Base-by-base conservation (phyloP, 306 rosid species). In the Castanea mollissima region DNA sequence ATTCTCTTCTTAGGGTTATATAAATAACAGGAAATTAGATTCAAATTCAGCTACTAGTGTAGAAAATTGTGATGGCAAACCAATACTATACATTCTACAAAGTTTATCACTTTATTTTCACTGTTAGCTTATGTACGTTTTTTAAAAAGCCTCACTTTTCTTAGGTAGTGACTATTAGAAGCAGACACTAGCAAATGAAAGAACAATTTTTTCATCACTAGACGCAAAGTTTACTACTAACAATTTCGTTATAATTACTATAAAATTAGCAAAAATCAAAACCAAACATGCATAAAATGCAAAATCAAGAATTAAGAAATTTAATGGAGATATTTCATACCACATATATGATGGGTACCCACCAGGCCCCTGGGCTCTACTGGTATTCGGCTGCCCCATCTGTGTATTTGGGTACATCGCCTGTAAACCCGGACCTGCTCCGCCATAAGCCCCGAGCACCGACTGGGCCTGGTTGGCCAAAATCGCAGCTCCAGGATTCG, bases 321-420 rank as follows among this genome's bases (percentile, higher is more conserved):
- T 21, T 13, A 75, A 65, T 16, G 65, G 78, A 75, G 74, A 76
- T 13, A 69, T 55, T 54, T 41, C 88, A 82, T 87, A 87, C 90
- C 90, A 87, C 81, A 80, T 55, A 68, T 84, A 81, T 0, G 88
- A 74, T 1, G 82, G 65, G 67, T 82, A 87, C 49, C 88, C 84
- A 64, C 75, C 35, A 55, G 80, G 59, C 31, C 87, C 75, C 64
- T 73, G 89, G 62, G 59, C 72, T 68, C 74, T 57, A 72, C 78
- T 74, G 2, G 83, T 59, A 57, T 38, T 79, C 12, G 77, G 41
- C 81, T 75, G 81, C 18, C 85, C 84, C 19, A 73, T 64, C 80
- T 79, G 81, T 13, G 71, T 8, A 76, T 44, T 77, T 6, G 86
- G 78, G 56, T 84, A 87, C 62, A 74, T 55, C 10, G 79, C 80